Evolutionary conservation across 768 basidiomycete genomes (phyloP), one percentile per base, ranked within the genome.

Genomic region (Hypholoma fasciculare): DNA sequence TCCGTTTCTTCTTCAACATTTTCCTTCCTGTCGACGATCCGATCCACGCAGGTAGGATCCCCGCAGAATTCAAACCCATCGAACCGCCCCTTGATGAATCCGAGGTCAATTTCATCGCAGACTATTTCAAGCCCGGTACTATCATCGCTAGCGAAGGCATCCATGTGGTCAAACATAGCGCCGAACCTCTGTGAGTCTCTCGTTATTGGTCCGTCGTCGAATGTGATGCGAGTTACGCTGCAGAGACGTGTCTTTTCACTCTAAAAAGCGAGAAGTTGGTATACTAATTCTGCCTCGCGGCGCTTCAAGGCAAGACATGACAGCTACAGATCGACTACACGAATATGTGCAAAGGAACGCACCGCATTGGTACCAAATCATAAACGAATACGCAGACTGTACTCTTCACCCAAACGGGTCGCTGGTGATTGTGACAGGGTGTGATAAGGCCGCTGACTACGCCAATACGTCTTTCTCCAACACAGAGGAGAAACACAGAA

Each of bases 321-420:
- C 34, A 12, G 30, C 34, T 6, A 54, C 53, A 34, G 34, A 37
- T 5, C 42, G 36, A 6, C 27, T 54, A 20, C 53, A 47, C 17
- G 43, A 54, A 20, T 54, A 54, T 26, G 17, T 36, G 12, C 43
- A 54, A 36, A 26, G 44, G 4, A 9, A 56, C 34, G 55, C 55
- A 9, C 47, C 46, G 16, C 38, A 56, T 30, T 56, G 55, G 55
- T 56, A 56, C 30, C 55, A 56, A 47, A 11, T 23, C 17, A 36
- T 50, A 19, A 56, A 56, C 27, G 17, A 47, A 13, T 49, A 40
- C 16, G 27, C 72, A 95, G 94, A 19, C 3, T 34, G 7, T 34
- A 34, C 43, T 7, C 14, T 30, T 3, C 37, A 53, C 14, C 49
- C 62, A 5, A 71, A 64, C 50, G 55, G 55, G 14, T 57, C 56